Evolutionary conservation across 2,329 filamentous ascomycete genomes (phyloP).

Genomic region (Chrysoporthe puriensis): DNA sequence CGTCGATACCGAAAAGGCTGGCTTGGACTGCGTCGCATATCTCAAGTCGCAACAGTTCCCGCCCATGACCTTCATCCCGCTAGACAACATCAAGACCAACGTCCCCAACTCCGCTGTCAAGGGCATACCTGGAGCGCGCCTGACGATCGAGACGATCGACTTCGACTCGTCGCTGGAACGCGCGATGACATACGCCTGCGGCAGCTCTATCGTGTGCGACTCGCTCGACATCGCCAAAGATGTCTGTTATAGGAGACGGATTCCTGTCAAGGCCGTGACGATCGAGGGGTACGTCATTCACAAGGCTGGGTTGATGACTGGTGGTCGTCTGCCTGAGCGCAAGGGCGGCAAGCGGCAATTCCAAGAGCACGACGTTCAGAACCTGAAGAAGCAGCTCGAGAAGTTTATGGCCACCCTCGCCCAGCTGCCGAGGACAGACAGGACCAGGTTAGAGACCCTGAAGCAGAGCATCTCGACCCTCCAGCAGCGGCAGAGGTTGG

Average conservation of each 20-base stretch:
- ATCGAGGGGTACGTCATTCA: slow-evolving; percentile 96
- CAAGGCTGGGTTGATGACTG: slow-evolving; percentile 95
- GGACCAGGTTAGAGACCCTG: slow-evolving; percentile 78
- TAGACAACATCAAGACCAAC: slow-evolving; percentile 97
- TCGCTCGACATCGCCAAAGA: slow-evolving; percentile 83
- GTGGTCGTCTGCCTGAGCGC: slow-evolving; percentile 78
- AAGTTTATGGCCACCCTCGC: slow-evolving; percentile 78
- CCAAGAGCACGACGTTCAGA: slow-evolving; percentile 87
- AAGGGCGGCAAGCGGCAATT: slow-evolving; percentile 80
- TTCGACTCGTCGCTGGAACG: slow-evolving; percentile 88
- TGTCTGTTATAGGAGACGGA: slow-evolving; percentile 80
- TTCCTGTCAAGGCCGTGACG: slow-evolving; percentile 93
- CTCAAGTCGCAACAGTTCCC: slow-evolving; percentile 86
- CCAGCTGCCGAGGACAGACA: slow-evolving; percentile 77
- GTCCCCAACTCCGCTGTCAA: slow-evolving; percentile 89
- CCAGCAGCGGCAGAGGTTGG: slow-evolving; percentile 73
- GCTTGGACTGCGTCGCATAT: slow-evolving; percentile 91
- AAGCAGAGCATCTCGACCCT: slow-evolving; percentile 79
- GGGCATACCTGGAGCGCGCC: slow-evolving; percentile 79
- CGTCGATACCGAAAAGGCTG: slow-evolving; percentile 93
- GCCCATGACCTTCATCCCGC: slow-evolving; percentile 90
- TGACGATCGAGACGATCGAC: slow-evolving; percentile 95
- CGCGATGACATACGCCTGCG: slow-evolving; percentile 93
- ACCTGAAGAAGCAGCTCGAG: slow-evolving; percentile 74
- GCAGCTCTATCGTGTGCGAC: slow-evolving; percentile 93